These are phyloP conservation scores for Lupinus albus DNA, from an alignment of 306 rosid species.

Conservation along the genomic window DNA sequence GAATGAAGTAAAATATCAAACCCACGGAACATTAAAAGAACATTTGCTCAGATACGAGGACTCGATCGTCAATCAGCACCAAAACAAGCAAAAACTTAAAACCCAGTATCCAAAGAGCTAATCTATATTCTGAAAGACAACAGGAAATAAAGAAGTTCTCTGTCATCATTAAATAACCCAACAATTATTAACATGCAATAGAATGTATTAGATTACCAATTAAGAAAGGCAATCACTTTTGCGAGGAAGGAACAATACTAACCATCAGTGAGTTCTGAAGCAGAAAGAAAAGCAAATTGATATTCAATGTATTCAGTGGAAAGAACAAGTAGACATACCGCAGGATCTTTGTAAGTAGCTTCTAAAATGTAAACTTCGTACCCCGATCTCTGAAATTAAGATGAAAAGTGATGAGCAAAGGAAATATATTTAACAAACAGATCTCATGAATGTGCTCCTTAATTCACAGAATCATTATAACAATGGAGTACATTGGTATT, in stretches of 20 bases:
- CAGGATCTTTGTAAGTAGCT: constrained; percentile 96
- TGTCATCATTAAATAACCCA: neutral
- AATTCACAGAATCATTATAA: constrained; percentile 29
- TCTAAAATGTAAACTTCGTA: constrained; percentile 93
- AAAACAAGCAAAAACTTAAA: constrained; percentile 33
- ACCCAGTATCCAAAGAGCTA: constrained; percentile 1
- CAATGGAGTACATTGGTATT: constrained; percentile 33
- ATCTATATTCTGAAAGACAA: constrained; percentile 18
- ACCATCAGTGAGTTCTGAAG: neutral
- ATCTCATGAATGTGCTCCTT: constrained; percentile 24
- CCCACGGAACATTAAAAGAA: constrained; percentile 20
- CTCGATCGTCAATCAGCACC: constrained; percentile 27
- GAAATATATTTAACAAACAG: constrained; percentile 33
- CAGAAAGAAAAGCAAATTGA: constrained; percentile 32
- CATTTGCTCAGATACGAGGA: constrained; percentile 16
- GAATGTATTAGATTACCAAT: neutral
- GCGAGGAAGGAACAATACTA: constrained; percentile 17
- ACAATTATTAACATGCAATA: constrained; percentile 16
- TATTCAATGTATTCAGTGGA: constrained; percentile 12
- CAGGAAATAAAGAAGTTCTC: constrained; percentile 6
- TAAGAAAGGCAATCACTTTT: constrained; percentile 1
- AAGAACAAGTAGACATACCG: constrained; percentile 50
- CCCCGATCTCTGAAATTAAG: constrained; percentile 80
- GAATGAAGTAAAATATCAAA: constrained; percentile 44
- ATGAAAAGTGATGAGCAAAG: constrained; percentile 46